Base-by-base conservation (phyloP, 352 stramenopile species). In the Aphanomyces stellatus region DNA sequence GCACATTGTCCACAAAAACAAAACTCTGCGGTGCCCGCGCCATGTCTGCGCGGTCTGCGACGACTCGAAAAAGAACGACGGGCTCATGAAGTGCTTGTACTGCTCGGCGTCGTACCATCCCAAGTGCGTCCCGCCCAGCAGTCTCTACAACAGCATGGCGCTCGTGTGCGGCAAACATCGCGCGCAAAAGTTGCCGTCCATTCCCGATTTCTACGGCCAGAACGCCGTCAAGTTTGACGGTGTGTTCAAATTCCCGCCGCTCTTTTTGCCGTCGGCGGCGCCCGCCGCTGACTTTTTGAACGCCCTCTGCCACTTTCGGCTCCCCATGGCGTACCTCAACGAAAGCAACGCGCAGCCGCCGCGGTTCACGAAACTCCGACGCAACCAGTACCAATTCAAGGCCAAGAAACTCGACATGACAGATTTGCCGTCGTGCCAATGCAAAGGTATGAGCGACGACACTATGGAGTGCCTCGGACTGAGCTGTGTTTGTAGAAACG, bases 31-130 rank as follows among this genome's bases (percentile, higher is more conserved):
- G 61, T 98, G 92, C 72, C 90, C 90, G 61, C 93, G 91, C 51
- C 82, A 93, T 69, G 77, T 91, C 43, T 94, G 85, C 61, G 80
- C 81, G 2, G 80, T 91, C 48, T 93, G 85, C 51, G 77, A 96
- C 69, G 88, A 77, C 70, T 82, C 72, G 30, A 91, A 87, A 73
- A 90, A 81, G 30, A 81, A 69, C 17, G 74, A 72, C 33, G 87
- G 93, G n/a, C 74, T 93, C 35, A 93, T 96, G 83, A 81, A 70
- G 62, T 98, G 94, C 73, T 76, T 98, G 28, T 84, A 96, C 65
- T 98, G 94, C 64, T 91, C 92, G 2, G 89, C 88, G 70, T 69
- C 90, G 31, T 98, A 96, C 74, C 94, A 98, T 65, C 80, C 94
- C 11, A 82, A 90, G 43, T 98, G 94, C 73, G 91, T 98, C 33